These are phyloP conservation scores for Hyaloscypha hepaticicola DNA, from an alignment of 495 filamentous ascomycete genomes.

Conservation along the genomic window DNA sequence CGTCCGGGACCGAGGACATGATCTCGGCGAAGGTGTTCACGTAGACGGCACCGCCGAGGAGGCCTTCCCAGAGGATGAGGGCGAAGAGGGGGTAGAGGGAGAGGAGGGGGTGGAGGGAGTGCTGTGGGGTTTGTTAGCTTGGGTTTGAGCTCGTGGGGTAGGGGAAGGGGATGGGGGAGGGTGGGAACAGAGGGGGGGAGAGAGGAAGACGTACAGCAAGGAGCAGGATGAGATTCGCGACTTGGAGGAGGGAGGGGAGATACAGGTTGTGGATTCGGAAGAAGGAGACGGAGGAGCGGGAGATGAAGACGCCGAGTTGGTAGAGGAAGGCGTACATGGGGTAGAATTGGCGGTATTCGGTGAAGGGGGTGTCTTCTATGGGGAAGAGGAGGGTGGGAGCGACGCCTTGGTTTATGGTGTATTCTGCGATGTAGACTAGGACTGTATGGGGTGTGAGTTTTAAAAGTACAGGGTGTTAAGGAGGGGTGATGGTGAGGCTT, in stretches of 20 bases:
- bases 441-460: constrained; percentile 33
- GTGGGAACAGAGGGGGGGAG: constrained; percentile 79
- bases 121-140: too few relatives aligned
- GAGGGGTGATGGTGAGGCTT: not conserved
- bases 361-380: constrained; percentile 69
- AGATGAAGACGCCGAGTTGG: constrained; percentile 91
- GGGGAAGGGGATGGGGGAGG: constrained; percentile 84
- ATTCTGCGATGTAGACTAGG: constrained; percentile 92
- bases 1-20: constrained; percentile 67
- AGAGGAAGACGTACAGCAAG: constrained; percentile 55
- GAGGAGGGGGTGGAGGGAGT: too few relatives aligned
- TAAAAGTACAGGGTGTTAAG: too few relatives aligned
- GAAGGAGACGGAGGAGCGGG: constrained; percentile 85
- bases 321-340: constrained; percentile 89
- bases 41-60: constrained; percentile 88
- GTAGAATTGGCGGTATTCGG: constrained; percentile 82
- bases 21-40: constrained; percentile 96
- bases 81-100: constrained; percentile 78
- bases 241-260: constrained; percentile 78
- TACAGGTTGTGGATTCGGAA: constrained; percentile 80
- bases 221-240: constrained; percentile 71
- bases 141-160: too few relatives aligned
- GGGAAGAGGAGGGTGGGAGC: constrained; percentile 88
- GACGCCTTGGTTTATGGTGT: constrained; percentile 94
- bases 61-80: constrained; percentile 92